Conservation (phyloP, 2,329 filamentous ascomycete genomes). For the Fusarium sp. region DNA sequence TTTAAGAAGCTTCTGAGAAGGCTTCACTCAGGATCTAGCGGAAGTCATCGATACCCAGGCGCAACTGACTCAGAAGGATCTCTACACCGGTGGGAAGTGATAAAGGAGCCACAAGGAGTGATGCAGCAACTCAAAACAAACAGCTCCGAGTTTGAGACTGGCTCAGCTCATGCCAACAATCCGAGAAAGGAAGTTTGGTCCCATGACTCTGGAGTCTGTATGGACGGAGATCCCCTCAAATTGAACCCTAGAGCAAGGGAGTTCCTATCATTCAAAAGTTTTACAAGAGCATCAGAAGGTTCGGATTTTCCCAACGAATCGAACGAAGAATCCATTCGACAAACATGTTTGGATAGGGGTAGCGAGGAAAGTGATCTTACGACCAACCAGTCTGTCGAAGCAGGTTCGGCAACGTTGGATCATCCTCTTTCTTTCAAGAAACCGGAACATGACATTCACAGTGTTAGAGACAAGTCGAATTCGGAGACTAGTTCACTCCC, state of each 20-base stretch:
- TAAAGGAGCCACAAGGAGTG: neutral
- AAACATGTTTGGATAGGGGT: neutral
- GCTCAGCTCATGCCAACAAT: neutral
- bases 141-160: constrained; percentile 21
- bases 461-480: neutral
- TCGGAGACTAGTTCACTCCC: neutral
- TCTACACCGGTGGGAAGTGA: neutral
- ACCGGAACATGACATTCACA: neutral
- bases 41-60: neutral
- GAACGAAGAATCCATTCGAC: neutral
- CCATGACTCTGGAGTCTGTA: constrained; percentile 34
- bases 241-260: constrained; percentile 51
- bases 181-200: constrained; percentile 21
- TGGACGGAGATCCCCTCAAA: constrained; percentile 12
- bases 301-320: neutral
- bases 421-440: neutral
- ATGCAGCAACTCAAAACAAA: neutral
- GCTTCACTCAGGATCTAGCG: constrained; percentile 32
- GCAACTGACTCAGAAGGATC: neutral
- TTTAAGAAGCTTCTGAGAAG: constrained; percentile 47
- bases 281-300: neutral
- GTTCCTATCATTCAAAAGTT: constrained; percentile 46
- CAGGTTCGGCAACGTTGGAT: neutral
- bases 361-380: neutral
- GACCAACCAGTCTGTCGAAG: neutral